phyloP scores from a whole-genome alignment of 2,329 filamentous ascomycete genomes.

The Penicillium sp. region DNA sequence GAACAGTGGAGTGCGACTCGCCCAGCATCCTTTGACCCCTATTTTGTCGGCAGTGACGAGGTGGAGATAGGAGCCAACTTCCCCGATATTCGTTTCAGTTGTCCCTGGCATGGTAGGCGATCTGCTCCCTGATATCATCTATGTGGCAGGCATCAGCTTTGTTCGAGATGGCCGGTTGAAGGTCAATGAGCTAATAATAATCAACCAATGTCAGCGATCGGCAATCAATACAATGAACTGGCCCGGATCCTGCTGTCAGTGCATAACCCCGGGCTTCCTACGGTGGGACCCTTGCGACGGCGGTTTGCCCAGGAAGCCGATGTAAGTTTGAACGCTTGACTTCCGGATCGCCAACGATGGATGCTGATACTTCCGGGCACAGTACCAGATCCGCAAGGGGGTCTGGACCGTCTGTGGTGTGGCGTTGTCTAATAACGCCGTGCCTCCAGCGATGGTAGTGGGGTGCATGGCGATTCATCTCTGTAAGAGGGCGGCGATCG shows the following conservation, averaged over 20 bases:
- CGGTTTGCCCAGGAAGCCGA: constrained; percentile 20
- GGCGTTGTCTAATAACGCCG: constrained; percentile 25
- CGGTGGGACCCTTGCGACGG: constrained; percentile 20
- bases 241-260: constrained; percentile 21
- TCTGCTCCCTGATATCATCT: neutral
- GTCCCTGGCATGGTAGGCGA: constrained; percentile 30
- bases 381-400: constrained; percentile 27
- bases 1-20: constrained; percentile 24
- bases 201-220: constrained; percentile 14
- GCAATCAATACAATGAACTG: constrained; percentile 30
- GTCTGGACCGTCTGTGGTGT: constrained; percentile 31
- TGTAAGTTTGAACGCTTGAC: constrained; percentile 17
- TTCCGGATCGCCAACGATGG: constrained; percentile 1
- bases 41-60: constrained; percentile 22
- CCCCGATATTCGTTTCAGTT: constrained; percentile 28
- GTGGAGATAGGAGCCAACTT: constrained; percentile 19
- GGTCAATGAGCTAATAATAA: neutral
- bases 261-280: constrained; percentile 22
- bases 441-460: constrained; percentile 30
- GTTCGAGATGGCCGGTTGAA: neutral
- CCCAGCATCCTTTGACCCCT: constrained; percentile 29
- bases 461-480: constrained; percentile 29
- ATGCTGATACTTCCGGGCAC: constrained; percentile 2
- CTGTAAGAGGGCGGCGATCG: constrained; percentile 16
- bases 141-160: neutral